Conservation (phyloP, 257 asterid species). For the Coffea canephora region DNA sequence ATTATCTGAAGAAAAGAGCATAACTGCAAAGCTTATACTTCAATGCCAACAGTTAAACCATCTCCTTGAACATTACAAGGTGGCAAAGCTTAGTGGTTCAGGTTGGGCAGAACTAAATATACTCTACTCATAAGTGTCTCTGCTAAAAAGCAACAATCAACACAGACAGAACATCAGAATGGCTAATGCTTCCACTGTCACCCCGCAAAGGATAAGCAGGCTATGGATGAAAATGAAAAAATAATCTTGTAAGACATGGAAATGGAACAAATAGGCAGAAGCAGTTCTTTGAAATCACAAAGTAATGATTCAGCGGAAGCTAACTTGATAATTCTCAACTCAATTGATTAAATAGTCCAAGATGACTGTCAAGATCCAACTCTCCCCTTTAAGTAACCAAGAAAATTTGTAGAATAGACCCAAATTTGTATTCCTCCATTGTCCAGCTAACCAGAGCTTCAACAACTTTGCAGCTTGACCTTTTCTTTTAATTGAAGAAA, state of each 20-base stretch:
- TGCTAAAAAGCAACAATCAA: neutral
- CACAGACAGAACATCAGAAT: neutral
- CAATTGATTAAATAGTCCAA: neutral
- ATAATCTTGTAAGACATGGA: neutral
- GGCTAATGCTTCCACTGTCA: neutral
- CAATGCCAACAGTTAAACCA: neutral
- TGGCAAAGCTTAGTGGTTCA: neutral
- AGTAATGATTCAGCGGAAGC: neutral
- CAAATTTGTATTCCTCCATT: neutral
- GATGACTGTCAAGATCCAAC: neutral
- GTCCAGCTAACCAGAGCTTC: neutral
- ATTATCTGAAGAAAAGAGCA: neutral
- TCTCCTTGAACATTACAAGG: constrained; percentile 1
- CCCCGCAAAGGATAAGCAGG: neutral
- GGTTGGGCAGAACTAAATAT: neutral
- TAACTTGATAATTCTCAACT: neutral
- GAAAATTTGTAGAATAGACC: neutral
- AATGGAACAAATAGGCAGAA: neutral
- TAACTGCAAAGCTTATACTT: neutral
- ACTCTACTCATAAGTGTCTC: constrained; percentile 1
- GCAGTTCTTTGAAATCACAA: neutral
- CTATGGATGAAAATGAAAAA: neutral
- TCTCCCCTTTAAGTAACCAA: neutral
- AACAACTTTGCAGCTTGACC: neutral
- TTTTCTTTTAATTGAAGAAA: neutral